Evolutionary conservation across 352 stramenopile species (phyloP).

Genomic region (Globisporangium parvum): DNA sequence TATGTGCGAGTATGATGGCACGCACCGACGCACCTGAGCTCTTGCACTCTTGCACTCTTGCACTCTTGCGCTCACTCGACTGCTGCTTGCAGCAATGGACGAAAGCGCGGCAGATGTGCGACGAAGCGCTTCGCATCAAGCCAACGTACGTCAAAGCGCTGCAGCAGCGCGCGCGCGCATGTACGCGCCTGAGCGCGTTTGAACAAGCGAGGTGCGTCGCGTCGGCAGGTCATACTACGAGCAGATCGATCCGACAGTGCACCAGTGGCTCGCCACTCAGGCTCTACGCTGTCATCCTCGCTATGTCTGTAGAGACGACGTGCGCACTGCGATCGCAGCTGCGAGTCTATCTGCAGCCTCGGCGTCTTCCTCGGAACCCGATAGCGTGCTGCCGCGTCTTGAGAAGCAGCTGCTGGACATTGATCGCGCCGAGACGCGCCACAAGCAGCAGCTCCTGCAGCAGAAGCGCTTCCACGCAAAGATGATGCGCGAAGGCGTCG

Average conservation of each 20-base stretch:
- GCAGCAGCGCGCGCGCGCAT: slow-evolving; percentile 59
- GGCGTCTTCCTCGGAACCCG: slow-evolving; percentile 2
- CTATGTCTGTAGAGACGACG: too few species aligned
- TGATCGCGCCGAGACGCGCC: slow-evolving; percentile 32
- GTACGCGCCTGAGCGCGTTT: slow-evolving; percentile 40
- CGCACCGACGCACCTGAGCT: too few species aligned
- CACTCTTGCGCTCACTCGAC: neutral
- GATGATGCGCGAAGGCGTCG: slow-evolving; percentile 74
- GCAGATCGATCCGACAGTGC: neutral
- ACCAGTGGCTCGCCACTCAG: neutral
- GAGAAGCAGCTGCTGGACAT: slow-evolving; percentile 46
- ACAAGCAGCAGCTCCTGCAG: slow-evolving; percentile 30
- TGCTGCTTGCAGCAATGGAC: slow-evolving; percentile 41
- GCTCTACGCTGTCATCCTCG: neutral
- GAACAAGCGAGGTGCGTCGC: slow-evolving; percentile 43
- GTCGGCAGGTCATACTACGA: neutral
- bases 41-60: too few species aligned
- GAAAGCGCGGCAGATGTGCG: slow-evolving; percentile 54
- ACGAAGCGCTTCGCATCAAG: slow-evolving; percentile 47
- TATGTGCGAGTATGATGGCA: too few species aligned
- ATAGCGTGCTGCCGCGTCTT: slow-evolving; percentile 20
- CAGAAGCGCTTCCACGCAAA: slow-evolving; percentile 60
- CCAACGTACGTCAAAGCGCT: slow-evolving; percentile 42
- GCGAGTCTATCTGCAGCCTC: neutral
- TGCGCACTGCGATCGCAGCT: slow-evolving; percentile 25